These are phyloP conservation scores for Colletotrichum somersetense DNA, from an alignment of 2,329 filamentous ascomycete genomes.

Conservation along the genomic window DNA sequence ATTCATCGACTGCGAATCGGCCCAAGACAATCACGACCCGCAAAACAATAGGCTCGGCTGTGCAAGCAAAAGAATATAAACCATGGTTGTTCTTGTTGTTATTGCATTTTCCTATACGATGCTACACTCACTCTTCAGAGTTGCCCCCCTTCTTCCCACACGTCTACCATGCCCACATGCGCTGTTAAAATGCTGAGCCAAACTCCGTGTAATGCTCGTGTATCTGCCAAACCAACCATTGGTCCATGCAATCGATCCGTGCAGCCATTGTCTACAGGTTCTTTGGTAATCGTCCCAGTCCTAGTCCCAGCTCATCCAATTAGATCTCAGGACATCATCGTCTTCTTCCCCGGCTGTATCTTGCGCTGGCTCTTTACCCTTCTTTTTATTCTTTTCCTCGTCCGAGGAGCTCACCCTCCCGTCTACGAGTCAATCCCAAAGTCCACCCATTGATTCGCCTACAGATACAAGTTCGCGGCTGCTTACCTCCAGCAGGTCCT, in stretches of 20 bases:
- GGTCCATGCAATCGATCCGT: conserved; percentile 1
- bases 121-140: neutral
- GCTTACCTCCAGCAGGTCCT: conserved; percentile 23
- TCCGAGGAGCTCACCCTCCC: conserved; percentile 44
- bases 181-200: conserved; percentile 7
- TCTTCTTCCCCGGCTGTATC: conserved; percentile 31
- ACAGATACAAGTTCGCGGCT: conserved; percentile 31
- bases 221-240: neutral
- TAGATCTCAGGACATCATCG: conserved; percentile 35
- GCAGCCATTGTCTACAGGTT: neutral
- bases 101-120: neutral
- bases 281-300: neutral
- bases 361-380: conserved; percentile 5
- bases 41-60: neutral
- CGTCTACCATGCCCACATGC: conserved; percentile 14
- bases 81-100: too few species aligned
- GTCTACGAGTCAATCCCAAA: conserved; percentile 44
- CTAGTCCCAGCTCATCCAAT: conserved; percentile 43
- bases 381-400: conserved; percentile 37
- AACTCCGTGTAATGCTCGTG: conserved; percentile 22
- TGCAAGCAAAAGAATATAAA: too few species aligned
- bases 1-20: too few species aligned
- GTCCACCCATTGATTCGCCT: conserved; percentile 29
- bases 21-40: too few species aligned
- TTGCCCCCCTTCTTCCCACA: neutral